Base-by-base conservation (phyloP, 768 basidiomycete genomes). In the Lactarius quietus region DNA sequence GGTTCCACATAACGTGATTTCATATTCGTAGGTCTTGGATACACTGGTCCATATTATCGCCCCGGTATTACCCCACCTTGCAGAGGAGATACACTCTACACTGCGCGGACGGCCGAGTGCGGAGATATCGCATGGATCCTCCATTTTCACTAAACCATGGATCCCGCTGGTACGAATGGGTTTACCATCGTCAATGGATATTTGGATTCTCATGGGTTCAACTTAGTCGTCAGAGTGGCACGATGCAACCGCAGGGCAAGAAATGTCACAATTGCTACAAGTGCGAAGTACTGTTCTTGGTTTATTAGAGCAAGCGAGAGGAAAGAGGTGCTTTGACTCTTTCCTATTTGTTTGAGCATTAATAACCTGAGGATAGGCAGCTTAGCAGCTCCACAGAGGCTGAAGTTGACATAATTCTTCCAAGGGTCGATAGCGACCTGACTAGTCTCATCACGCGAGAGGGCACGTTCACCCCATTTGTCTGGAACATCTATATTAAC, bases 61-160 rank as follows among this genome's bases (percentile, higher is more conserved):
- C 0, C 96, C 96, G 0, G 86, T 98, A 31, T 79, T 93, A 2
- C 96, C 96, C 10, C 91, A 96, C 72, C 83, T 97, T 6, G 90
- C 93, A 0, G 95, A 97, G 75, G 96, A 98, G 74, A 85, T 95
- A 62, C 82, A 91, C 70, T 76, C 79, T 28, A 73, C 73, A 17
- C 74, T 76, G 12, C 38, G 17, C 43, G 23, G 60, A 63, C 53
- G 63, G 38, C 36, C 67, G 61, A 62, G 26, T 0, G 60, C 63
- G 15, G 59, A 70, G 9, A 69, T 68, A 23, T 57, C 63, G 69
- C 74, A 73, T 73, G 73, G 65, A 0, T n/a, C 72, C 0, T 95
- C 92, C 0, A 81, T 92, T n/a, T 96, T 95, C 71, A 78, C 79
- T 66, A 80, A 78, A 3, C 78, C 76, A n/a, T 96, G 94, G 94